phyloP scores from a whole-genome alignment of 2,329 filamentous ascomycete species.

The Fusarium metavorans region DNA sequence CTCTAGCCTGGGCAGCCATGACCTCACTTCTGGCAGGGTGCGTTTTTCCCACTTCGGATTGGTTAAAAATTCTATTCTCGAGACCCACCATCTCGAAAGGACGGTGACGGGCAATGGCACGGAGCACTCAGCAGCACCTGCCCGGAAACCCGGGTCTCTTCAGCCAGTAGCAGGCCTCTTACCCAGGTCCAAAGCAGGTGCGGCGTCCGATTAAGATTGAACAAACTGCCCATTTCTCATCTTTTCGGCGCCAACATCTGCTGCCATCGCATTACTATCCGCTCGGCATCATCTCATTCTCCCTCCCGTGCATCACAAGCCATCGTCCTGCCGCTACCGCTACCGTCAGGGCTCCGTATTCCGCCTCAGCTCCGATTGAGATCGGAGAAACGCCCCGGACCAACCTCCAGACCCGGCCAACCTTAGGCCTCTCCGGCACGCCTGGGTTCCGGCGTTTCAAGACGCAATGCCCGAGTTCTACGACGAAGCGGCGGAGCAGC shows the following conservation, averaged over 20 bases:
- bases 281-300: constrained; percentile 32
- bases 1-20: constrained; percentile 4
- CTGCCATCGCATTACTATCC: constrained; percentile 14
- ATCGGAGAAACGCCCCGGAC: constrained; percentile 11
- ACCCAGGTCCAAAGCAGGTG: constrained; percentile 27
- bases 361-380: constrained; percentile 22
- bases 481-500: constrained; percentile 34
- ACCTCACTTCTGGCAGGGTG: constrained; percentile 4
- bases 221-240: constrained; percentile 31
- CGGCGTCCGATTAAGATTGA: constrained; percentile 22
- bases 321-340: constrained; percentile 12
- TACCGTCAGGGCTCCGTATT: constrained; percentile 15
- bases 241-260: constrained; percentile 13
- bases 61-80: constrained; percentile 1
- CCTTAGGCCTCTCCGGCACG: constrained; percentile 13
- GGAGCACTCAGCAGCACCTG: constrained; percentile 11
- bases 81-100: neutral
- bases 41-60: constrained; percentile 9
- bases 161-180: constrained; percentile 25
- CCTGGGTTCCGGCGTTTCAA: constrained; percentile 6
- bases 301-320: constrained; percentile 20
- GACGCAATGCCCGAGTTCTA: constrained; percentile 18
- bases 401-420: constrained; percentile 5
- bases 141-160: neutral
- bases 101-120: constrained; percentile 26